phyloP scores from a whole-genome alignment of 164 flowering plant species.

The Echeveria elegans region DNA sequence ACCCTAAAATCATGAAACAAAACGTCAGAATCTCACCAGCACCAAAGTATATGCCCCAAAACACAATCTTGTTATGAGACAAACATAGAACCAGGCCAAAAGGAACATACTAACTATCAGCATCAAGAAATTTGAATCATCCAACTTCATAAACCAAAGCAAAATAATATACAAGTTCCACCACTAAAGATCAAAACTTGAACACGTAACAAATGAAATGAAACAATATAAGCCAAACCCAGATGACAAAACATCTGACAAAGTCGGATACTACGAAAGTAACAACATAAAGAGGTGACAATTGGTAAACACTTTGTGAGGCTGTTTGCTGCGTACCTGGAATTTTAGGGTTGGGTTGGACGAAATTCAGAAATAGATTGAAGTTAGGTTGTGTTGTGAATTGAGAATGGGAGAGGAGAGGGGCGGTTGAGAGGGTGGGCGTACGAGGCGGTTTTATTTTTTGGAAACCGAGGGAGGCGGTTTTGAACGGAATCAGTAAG shows the following conservation, averaged over 20 bases:
- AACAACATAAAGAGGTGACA: background rate
- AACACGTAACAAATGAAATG: background rate
- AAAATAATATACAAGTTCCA: background rate
- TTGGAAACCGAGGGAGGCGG: background rate
- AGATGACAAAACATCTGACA: background rate
- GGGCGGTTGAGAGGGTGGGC: background rate
- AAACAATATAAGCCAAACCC: background rate
- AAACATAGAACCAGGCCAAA: background rate
- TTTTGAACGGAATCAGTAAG: too few relatives aligned
- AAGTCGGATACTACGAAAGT: background rate
- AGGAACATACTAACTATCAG: background rate
- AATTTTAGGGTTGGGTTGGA: background rate
- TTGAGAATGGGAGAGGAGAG: background rate
- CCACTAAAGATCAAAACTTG: background rate
- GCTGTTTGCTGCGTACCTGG: background rate
- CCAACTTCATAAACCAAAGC: background rate
- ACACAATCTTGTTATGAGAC: background rate
- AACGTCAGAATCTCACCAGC: background rate
- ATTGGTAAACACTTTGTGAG: background rate
- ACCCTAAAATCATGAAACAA: background rate
- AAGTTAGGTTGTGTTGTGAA: background rate
- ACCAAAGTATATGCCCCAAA: background rate
- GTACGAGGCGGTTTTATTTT: background rate
- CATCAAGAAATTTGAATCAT: too few relatives aligned
- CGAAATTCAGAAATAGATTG: background rate